A percentile compares a stretch with the other conserved stretches of the same genome.
Evolutionary conservation across 345 rosid species (phyloP).

Genomic region (Salix koriyanagi): DNA sequence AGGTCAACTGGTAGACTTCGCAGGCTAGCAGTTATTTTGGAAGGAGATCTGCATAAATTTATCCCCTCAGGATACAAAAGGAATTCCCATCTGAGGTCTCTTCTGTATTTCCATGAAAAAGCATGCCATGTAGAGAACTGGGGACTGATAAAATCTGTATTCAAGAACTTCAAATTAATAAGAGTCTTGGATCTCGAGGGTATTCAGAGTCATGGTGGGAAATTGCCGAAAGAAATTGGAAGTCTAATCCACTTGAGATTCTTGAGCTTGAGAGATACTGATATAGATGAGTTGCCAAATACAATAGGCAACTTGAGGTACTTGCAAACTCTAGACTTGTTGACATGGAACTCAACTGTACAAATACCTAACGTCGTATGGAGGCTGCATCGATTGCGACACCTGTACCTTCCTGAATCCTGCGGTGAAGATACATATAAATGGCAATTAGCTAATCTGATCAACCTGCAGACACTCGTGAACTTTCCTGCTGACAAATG

Average conservation of each 20-base stretch:
- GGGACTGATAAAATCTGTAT: background rate
- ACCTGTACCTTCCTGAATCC: slow-evolving; percentile 12
- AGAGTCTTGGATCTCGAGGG: slow-evolving; percentile 31
- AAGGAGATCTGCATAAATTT: background rate
- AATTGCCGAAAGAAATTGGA: slow-evolving; percentile 21
- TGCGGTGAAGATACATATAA: slow-evolving; percentile 2
- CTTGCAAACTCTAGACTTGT: slow-evolving; percentile 28
- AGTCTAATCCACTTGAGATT: slow-evolving; percentile 35
- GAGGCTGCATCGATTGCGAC: slow-evolving; percentile 25
- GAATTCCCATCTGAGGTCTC: slow-evolving; percentile 31
- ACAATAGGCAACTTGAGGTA: slow-evolving; percentile 25
- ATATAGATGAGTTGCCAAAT: slow-evolving; percentile 7
- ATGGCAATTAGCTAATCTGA: slow-evolving; percentile 13
- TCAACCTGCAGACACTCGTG: slow-evolving; percentile 12
- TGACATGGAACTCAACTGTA: slow-evolving; percentile 21
- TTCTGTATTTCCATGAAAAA: slow-evolving; percentile 19
- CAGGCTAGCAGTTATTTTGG: slow-evolving; percentile 27
- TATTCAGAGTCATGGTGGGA: background rate
- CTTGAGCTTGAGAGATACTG: slow-evolving; percentile 9
- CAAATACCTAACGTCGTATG: slow-evolving; percentile 20
- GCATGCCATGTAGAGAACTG: slow-evolving; percentile 9
- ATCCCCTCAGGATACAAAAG: background rate
- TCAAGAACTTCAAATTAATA: slow-evolving; percentile 9
- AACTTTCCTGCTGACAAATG: slow-evolving; percentile 18
- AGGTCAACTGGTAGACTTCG: slow-evolving; percentile 17